Evolutionary conservation across 2,329 filamentous ascomycete genomes (phyloP).

Genomic region (Aulographum hederae): DNA sequence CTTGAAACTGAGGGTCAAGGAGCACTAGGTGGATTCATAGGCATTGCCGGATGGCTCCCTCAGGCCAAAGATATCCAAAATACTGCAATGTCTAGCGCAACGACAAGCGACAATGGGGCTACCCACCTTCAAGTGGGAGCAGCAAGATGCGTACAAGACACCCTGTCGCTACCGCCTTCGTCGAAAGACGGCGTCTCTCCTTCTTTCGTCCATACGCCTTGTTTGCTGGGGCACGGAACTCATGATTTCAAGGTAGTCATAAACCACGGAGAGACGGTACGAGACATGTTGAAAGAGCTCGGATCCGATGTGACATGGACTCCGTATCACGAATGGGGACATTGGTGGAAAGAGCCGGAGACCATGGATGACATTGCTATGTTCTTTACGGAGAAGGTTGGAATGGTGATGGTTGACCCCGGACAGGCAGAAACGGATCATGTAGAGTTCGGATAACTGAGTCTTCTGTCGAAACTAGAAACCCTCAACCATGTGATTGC

Average conservation of each 20-base stretch:
- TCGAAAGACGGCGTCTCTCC: slow-evolving; percentile 7
- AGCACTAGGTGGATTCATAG: slow-evolving; percentile 6
- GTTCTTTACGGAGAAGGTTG: slow-evolving; percentile 6
- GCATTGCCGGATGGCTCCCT: slow-evolving; percentile 8
- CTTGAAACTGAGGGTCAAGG: not conserved
- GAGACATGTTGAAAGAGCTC: slow-evolving; percentile 4
- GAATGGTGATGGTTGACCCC: no score
- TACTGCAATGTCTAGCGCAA: no score
- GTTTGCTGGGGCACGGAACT: no score
- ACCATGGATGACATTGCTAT: slow-evolving; percentile 9
- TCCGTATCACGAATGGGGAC: slow-evolving; percentile 7
- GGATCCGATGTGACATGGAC: slow-evolving; percentile 8
- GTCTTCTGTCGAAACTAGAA: no score
- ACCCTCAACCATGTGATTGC: no score
- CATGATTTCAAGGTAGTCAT: no score
- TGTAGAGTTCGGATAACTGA: no score
- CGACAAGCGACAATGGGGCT: no score
- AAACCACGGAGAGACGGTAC: slow-evolving; percentile 5
- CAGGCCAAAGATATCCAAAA: slow-evolving; percentile 1
- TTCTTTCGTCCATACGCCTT: slow-evolving; percentile 7
- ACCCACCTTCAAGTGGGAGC: no score
- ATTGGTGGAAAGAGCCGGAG: slow-evolving; percentile 10
- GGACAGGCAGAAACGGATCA: no score
- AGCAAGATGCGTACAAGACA: not conserved
- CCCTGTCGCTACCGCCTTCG: not conserved